phyloP scores from a whole-genome alignment of 208 protist species.

The Leishmania turanica region DNA sequence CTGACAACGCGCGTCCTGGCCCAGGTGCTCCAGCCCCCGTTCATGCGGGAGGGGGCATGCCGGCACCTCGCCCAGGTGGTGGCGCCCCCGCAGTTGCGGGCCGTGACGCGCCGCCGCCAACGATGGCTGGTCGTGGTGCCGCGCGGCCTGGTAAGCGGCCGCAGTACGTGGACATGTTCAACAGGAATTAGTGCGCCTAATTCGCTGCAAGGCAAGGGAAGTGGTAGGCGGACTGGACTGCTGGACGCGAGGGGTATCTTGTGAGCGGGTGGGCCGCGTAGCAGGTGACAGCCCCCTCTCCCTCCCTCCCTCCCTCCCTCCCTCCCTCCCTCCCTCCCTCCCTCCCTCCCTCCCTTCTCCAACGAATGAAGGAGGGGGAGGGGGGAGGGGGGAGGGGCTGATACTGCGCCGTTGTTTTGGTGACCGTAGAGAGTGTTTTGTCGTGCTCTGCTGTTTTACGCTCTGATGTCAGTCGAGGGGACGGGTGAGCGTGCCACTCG shows the following conservation, averaged over 20 bases:
- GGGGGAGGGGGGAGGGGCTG: no score
- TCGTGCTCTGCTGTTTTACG: neutral
- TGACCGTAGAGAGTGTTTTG: neutral
- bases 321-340: no score
- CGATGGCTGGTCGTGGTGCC: constrained; percentile 21
- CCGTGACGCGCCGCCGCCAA: constrained; percentile 25
- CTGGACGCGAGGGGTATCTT: neutral
- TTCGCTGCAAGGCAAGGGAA: neutral
- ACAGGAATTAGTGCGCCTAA: constrained; percentile 24
- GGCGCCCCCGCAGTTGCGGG: neutral
- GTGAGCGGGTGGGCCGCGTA: neutral
- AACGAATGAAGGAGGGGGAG: neutral
- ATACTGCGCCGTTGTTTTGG: neutral
- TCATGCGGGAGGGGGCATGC: constrained; percentile 1
- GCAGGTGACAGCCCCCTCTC: neutral
- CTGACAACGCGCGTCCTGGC: constrained; percentile 4
- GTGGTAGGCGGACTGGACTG: neutral
- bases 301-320: neutral
- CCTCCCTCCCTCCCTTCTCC: neutral
- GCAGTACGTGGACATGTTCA: constrained; percentile 89
- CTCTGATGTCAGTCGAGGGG: neutral
- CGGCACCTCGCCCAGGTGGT: constrained; percentile 4
- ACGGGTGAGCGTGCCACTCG: neutral
- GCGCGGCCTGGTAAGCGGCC: constrained; percentile 27
- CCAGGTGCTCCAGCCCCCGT: neutral